Conservation (phyloP, 2,329 filamentous ascomycete genomes). For the Stachybotrys echinatus region DNA sequence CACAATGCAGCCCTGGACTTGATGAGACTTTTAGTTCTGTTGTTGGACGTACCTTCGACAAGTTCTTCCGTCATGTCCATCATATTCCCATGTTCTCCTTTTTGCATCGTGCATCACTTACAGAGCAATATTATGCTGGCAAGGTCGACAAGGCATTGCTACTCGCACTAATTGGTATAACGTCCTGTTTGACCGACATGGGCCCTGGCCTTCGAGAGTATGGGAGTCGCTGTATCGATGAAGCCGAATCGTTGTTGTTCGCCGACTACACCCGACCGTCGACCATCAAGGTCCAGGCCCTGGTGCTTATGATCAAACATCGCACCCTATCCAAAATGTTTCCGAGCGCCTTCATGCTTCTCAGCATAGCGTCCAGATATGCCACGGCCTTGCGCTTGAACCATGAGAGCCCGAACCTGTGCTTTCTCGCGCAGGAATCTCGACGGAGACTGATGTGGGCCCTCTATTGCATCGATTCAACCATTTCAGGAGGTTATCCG, state of each 20-base stretch:
- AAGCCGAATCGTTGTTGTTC: conserved; percentile 48
- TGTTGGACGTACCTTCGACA: conserved; percentile 47
- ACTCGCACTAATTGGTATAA: conserved; percentile 50
- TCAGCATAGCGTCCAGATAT: conserved; percentile 35
- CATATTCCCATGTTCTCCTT: conserved; percentile 56
- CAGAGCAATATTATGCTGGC: conserved; percentile 53
- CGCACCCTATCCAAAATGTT: conserved; percentile 37
- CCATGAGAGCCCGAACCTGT: conserved; percentile 33
- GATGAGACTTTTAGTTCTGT: conserved; percentile 43
- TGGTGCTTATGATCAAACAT: conserved; percentile 39
- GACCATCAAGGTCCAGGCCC: conserved; percentile 48
- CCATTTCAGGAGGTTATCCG: conserved; percentile 35
- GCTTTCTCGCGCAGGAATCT: conserved; percentile 35
- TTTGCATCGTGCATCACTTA: conserved; percentile 52
- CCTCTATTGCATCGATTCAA: conserved; percentile 36
- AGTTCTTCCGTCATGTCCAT: conserved; percentile 54
- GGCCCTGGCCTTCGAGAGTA: conserved; percentile 47
- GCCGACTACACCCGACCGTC: conserved; percentile 49
- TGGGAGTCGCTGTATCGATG: conserved; percentile 48
- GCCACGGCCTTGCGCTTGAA: conserved; percentile 37
- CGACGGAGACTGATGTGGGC: conserved; percentile 39
- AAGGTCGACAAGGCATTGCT: conserved; percentile 50
- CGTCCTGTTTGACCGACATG: conserved; percentile 49
- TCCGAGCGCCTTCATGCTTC: conserved; percentile 38
- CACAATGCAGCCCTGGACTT: conserved; percentile 19